phyloP scores from a whole-genome alignment of 176 grass and related monocot species.

The Musa itinerans region DNA sequence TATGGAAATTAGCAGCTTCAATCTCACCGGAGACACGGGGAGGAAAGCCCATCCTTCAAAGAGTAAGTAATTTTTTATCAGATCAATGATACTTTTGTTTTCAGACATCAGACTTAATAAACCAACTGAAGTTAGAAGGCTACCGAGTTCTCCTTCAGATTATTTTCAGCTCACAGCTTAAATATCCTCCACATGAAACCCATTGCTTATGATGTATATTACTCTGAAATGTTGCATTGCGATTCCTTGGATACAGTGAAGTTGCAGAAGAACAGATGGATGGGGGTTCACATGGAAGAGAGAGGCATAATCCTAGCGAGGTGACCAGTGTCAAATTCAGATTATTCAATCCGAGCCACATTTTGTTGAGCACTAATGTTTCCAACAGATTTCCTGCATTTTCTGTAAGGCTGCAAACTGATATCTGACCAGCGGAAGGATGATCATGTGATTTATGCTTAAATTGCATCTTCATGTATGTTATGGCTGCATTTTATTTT shows the following conservation, averaged over 20 bases:
- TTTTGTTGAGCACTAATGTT: background rate
- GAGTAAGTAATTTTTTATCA: background rate
- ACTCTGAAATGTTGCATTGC: background rate
- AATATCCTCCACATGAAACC: background rate
- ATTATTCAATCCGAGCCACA: background rate
- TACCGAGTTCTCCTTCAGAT: too few relatives aligned
- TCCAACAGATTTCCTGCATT: background rate
- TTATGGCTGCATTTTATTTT: too few relatives aligned
- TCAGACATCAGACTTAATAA: background rate
- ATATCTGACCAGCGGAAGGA: too few relatives aligned
- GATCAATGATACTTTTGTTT: background rate
- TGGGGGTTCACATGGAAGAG: too few relatives aligned
- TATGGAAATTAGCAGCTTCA: conserved; percentile 37
- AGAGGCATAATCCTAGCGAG: too few relatives aligned
- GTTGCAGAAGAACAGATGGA: too few relatives aligned
- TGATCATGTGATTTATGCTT: background rate
- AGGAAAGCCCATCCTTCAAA: background rate
- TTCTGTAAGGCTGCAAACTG: background rate
- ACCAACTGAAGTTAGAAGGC: background rate
- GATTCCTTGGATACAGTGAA: background rate
- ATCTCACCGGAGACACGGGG: background rate
- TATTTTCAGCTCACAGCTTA: too few relatives aligned
- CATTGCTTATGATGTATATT: background rate
- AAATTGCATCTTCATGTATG: too few relatives aligned
- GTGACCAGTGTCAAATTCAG: background rate